Percentiles rank a stretch among this genome's conserved stretches.
These are phyloP conservation scores for Trypanosoma brucei DNA, from an alignment of 208 protist genomes.

Conservation along the genomic window DNA sequence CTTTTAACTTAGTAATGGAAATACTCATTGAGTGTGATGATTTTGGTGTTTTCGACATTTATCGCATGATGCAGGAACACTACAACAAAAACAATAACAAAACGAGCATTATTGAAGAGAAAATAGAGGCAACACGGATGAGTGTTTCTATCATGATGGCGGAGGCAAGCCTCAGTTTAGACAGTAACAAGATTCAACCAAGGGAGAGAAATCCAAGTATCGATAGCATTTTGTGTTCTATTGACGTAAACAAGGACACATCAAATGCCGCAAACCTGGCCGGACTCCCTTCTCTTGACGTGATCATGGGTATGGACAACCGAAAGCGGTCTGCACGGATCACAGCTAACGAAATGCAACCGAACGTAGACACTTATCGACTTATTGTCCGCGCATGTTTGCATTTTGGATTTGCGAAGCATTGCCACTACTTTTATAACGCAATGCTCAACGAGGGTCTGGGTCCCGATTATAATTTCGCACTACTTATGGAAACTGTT, in stretches of 20 bases:
- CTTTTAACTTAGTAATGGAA: conserved; percentile 73
- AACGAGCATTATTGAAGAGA: conserved; percentile 1
- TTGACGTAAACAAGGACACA: neutral
- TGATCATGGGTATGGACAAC: conserved; percentile 49
- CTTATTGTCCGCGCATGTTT: conserved; percentile 57
- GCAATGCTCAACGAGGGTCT: conserved; percentile 36
- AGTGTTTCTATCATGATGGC: neutral
- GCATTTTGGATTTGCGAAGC: conserved; percentile 28
- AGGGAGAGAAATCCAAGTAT: neutral
- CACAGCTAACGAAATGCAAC: conserved; percentile 36
- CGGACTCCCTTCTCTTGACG: conserved; percentile 29
- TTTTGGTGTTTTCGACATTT: conserved; percentile 67
- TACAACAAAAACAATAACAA: conserved; percentile 6
- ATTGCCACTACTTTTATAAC: conserved; percentile 41
- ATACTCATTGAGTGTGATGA: conserved; percentile 65
- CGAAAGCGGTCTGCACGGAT: conserved; percentile 45
- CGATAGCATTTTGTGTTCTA: neutral
- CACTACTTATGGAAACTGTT: conserved; percentile 51
- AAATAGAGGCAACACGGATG: neutral
- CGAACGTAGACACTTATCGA: conserved; percentile 73
- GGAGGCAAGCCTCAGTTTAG: neutral
- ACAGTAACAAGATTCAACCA: neutral
- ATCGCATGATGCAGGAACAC: conserved; percentile 20
- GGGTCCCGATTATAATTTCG: conserved; percentile 30
- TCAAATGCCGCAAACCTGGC: neutral